Evolutionary conservation across 2,329 filamentous ascomycete species (phyloP), one percentile per base, ranked within the genome.

Genomic region (Botrytis medusae): DNA sequence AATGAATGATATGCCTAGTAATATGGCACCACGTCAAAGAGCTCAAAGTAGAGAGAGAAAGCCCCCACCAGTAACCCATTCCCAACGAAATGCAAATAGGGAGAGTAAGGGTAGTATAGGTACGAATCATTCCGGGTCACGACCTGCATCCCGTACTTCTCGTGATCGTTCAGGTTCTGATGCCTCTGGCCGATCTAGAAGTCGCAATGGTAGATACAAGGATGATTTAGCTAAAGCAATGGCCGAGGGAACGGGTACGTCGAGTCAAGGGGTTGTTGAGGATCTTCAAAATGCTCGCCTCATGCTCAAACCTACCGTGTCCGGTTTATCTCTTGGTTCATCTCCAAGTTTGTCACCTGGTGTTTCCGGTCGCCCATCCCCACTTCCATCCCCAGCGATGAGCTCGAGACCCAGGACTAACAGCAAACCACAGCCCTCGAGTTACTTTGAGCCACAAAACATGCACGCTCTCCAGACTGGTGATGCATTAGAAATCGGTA

Each of bases 101-200:
- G 74, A 76, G 59, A 76, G 76, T 14, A 74, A 76, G 68, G 61
- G 63, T 57, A 76, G 71, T 62, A 59, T 73, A 32, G 76, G 69
- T 40, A 76, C 75, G 8, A 77, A 71, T 62, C 69, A 74, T 42
- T 78, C 79, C 46, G 79, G 71, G 32, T 80, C 79, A 12, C 74
- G 77, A 67, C 77, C 79, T 22, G 74, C 75, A 59, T 79, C 78
- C 44, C 75, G 76, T 54, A 48, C 75, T 32, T 77, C 78, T n/a
- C 75, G 79, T 46, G 80, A 81, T 64, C 74, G 80, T 59, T 80
- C 80, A 29, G 77, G 76, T 64, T 81, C 80, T 44, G 79, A 79
- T 71, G 75, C 75, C 12, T 80, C 79, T 60, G 76, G 74, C 37
- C 75, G 78, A 60, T 80, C 80, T 2, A 80, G 79, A 73, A 80